Evolutionary conservation across 805 yeast genomes (phyloP), one percentile per base, ranked within the genome.

Genomic region (Monosporozyma aerobia): DNA sequence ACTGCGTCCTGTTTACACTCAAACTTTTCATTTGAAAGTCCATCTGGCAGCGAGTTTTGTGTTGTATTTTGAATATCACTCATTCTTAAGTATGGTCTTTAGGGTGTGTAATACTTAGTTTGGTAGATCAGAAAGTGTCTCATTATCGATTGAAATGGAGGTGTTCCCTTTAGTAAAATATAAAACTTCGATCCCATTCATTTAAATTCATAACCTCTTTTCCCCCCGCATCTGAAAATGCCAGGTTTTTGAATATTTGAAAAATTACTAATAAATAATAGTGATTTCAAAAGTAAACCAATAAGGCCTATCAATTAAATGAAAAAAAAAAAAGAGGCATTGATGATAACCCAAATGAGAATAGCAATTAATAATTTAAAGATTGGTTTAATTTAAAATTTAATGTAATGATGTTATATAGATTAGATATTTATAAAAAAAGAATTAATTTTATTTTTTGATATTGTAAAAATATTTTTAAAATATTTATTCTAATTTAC

Each of bases 401-500:
- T 43, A 43, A 43, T 43, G 45, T 23, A 43, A 23, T 40, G 23
- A 11, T 43, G 45, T 43, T 27, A 43, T 43, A 43, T 43, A 43
- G 45, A 43, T 43, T 43, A 43, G 45, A 43, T 43, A 43, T 43
- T 43, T 27, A 27, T 27, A 27, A 43, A 23, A 44, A 44, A 44
- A 19, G 10, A 39, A n/a, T 13, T 39, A 19, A 39, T 19, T 16
- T 16, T 35, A 14, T 35, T 35, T 35, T 35, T 35, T 14, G 45
- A 41, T 30, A 23, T 45, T 45, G 35, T 45, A 27, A 23, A 46
- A 30, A 41, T 22, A 43, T 10, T 22, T 19, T 40, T 40, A 51
- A 44, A 51, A 19, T 22, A 51, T 73, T 81, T 88, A 89, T 82
- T 90, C 96, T 73, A 81, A 80, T 75, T 87, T 90, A 72, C 98